Evolutionary conservation across 2,329 filamentous ascomycete species (phyloP).

Genomic region (Ilyonectria mors-panacis): DNA sequence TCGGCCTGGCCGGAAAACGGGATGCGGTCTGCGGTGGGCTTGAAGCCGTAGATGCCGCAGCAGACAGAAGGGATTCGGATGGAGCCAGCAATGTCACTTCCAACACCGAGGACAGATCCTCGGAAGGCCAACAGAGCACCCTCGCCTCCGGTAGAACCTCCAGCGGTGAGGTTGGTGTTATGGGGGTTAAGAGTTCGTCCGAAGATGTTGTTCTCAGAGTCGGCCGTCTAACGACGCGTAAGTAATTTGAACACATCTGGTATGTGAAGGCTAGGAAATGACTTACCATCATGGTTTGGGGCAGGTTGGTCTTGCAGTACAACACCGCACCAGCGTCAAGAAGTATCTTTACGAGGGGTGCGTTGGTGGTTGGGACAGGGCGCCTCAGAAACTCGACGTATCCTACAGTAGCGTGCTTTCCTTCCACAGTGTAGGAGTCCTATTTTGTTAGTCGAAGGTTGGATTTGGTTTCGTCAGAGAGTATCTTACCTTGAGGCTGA

Average conservation of each 20-base stretch:
- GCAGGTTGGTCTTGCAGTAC: conserved; percentile 63
- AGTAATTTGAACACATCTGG: accelerated
- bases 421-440: conserved; percentile 45
- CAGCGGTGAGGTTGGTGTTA: conserved; percentile 53
- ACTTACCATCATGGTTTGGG: conserved; percentile 73
- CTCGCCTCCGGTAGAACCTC: conserved; percentile 47
- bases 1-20: conserved; percentile 52
- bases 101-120: conserved; percentile 46
- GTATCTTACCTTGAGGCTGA: conserved; percentile 40
- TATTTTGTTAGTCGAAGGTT: conserved; percentile 23
- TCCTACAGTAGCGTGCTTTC: conserved; percentile 44
- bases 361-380: conserved; percentile 36
- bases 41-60: conserved; percentile 69
- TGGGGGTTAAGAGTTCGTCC: conserved; percentile 47
- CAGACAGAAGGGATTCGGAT: conserved; percentile 67
- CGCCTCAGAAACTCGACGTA: conserved; percentile 46
- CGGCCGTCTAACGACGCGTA: conserved; percentile 39
- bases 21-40: conserved; percentile 70
- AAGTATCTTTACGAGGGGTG: conserved; percentile 45
- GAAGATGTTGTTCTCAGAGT: conserved; percentile 58
- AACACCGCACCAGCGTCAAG: conserved; percentile 48
- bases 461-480: accelerated
- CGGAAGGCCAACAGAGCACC: conserved; percentile 39
- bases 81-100: conserved; percentile 59
- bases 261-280: accelerated